Conservation (phyloP, 371 early-diverging fungal species). For the Apophysomyces trapeziformis region DNA sequence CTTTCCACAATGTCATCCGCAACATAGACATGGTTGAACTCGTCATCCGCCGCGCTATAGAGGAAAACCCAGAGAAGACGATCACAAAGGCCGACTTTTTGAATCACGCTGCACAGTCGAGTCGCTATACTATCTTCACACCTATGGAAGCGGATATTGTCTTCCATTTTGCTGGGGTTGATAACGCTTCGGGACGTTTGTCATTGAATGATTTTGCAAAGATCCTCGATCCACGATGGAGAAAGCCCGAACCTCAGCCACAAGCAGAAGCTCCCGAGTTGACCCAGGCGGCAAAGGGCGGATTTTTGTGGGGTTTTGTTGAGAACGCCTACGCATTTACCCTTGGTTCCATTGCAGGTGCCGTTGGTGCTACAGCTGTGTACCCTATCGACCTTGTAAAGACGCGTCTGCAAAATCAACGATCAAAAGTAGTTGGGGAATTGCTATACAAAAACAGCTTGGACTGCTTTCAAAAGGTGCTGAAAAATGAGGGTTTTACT, state of each 20-base stretch:
- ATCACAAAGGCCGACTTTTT: constrained; percentile 70
- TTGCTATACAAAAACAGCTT: constrained; percentile 91
- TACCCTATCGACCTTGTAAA: constrained; percentile 98
- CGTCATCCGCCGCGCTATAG: constrained; percentile 61
- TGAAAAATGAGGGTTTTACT: constrained; percentile 88
- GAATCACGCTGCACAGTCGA: constrained; percentile 59
- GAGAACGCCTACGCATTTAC: constrained; percentile 73
- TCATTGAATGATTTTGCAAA: constrained; percentile 64
- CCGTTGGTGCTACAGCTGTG: constrained; percentile 94
- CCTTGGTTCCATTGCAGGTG: constrained; percentile 93
- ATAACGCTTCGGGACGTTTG: constrained; percentile 60
- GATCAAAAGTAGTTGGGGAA: constrained; percentile 90
- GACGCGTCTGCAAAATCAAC: constrained; percentile 98
- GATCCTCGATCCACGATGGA: constrained; percentile 72
- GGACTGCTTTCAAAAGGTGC: constrained; percentile 94
- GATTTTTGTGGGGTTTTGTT: constrained; percentile 42
- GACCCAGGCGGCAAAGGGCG: constrained; percentile 21
- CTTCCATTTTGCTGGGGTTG: constrained; percentile 78
- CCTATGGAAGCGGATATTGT: constrained; percentile 87
- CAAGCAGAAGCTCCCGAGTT: constrained; percentile 14
- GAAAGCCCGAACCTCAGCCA: constrained; percentile 29
- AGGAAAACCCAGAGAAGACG: constrained; percentile 55
- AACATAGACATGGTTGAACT: constrained; percentile 76
- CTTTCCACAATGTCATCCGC: constrained; percentile 78
- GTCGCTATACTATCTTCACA: constrained; percentile 71